Conservation (phyloP, 2,329 filamentous ascomycete genomes). For the Eutypella sp. region DNA sequence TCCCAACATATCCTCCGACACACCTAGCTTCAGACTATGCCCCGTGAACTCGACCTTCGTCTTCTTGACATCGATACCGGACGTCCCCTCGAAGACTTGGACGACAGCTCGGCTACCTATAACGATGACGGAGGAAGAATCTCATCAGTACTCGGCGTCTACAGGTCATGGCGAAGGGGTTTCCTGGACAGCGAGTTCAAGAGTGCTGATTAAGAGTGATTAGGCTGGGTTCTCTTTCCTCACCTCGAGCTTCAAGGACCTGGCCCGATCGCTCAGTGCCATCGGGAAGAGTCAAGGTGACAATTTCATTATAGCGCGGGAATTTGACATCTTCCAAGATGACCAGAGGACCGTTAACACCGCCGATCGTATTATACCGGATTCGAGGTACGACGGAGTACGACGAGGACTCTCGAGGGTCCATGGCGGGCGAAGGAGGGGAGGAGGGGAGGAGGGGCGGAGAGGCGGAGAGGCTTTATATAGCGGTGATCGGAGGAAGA, state of each 20-base stretch:
- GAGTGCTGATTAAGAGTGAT: no score
- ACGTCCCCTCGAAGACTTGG: conserved; percentile 96
- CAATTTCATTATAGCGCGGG: conserved; percentile 96
- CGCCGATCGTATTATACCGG: conserved; percentile 96
- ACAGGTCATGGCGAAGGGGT: neutral
- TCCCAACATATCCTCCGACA: conserved; percentile 98
- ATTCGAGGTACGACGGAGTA: conserved; percentile 59
- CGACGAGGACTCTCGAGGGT: conserved; percentile 54
- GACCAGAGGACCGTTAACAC: conserved; percentile 96
- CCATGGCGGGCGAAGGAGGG: conserved; percentile 19
- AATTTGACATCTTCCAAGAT: conserved; percentile 99
- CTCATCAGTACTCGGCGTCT: conserved; percentile 13
- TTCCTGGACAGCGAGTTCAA: neutral
- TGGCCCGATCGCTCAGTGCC: conserved; percentile 90
- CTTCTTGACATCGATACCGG: conserved; percentile 99
- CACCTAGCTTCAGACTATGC: conserved; percentile 94
- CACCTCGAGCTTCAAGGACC: conserved; percentile 96
- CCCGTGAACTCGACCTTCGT: conserved; percentile 97
- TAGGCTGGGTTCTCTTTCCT: no score
- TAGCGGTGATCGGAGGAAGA: no score
- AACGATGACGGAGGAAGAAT: conserved; percentile 11
- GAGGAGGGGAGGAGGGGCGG: conserved; percentile 3
- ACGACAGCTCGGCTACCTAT: conserved; percentile 89
- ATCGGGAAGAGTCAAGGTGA: conserved; percentile 91
- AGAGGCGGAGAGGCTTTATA: no score